phyloP scores from a whole-genome alignment of 192 early-diverging fungal species.

The Backusella tuberculispora region DNA sequence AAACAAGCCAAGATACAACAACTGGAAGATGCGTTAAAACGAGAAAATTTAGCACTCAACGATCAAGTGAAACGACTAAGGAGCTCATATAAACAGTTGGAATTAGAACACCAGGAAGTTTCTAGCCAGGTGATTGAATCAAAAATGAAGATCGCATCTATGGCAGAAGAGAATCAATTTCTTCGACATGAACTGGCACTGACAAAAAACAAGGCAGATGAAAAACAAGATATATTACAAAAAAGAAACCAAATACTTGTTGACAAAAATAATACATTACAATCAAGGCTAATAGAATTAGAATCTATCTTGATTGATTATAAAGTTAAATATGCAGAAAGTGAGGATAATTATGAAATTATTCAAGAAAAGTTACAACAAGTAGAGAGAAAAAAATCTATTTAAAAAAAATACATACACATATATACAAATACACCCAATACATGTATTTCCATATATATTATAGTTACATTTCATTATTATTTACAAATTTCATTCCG shows the following conservation, averaged over 20 bases:
- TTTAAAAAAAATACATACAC: too few species aligned
- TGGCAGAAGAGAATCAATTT: constrained; percentile 55
- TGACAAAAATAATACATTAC: constrained; percentile 59
- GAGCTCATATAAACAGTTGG: constrained; percentile 61
- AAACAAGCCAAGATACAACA: constrained; percentile 68
- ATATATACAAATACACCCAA: too few species aligned
- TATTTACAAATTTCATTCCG: background rate
- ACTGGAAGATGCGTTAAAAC: constrained; percentile 59
- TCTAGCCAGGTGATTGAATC: constrained; percentile 66
- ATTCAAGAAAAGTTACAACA: constrained; percentile 68
- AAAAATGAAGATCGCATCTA: constrained; percentile 58
- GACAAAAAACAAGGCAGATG: constrained; percentile 60
- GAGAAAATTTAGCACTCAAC: constrained; percentile 67
- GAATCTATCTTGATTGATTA: constrained; percentile 66
- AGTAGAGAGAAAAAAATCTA: constrained; percentile 41
- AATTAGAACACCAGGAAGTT: constrained; percentile 74
- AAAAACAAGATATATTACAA: constrained; percentile 51
- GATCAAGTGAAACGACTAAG: constrained; percentile 65
- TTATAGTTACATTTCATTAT: background rate
- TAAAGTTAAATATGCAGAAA: constrained; percentile 77
- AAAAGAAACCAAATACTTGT: constrained; percentile 43
- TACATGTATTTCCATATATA: too few species aligned
- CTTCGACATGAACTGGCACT: constrained; percentile 63
- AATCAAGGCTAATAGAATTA: constrained; percentile 58
- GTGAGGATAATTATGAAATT: constrained; percentile 71